Percentiles rank a stretch among this genome's conserved stretches.
Conservation (phyloP, 225 moss, liverwort and hornwort genomes). For the Pseudoscleropodium purum region DNA sequence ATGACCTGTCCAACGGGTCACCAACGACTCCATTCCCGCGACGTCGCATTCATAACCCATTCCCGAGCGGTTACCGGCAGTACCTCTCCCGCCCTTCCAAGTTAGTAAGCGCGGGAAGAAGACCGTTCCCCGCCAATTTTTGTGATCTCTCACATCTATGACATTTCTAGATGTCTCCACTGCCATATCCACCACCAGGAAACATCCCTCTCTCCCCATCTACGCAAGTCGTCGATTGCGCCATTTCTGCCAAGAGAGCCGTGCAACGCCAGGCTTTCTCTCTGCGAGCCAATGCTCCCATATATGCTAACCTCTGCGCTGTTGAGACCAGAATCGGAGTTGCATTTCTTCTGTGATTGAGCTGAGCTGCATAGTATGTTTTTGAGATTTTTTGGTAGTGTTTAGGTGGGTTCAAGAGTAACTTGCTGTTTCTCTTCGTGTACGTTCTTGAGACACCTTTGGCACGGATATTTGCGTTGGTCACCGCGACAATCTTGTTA, state of each 20-base stretch:
- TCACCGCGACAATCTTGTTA: no score
- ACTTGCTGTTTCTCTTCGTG: background rate
- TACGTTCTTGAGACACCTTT: background rate
- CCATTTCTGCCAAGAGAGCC: background rate
- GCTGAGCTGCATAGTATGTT: accelerated
- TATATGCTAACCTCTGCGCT: background rate
- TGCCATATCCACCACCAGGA: accelerated
- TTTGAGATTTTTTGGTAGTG: no score
- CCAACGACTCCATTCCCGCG: no score
- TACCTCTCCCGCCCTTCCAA: conserved; percentile 8
- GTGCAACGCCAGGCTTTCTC: background rate
- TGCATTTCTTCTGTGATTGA: accelerated
- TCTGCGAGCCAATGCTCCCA: background rate
- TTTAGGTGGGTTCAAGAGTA: background rate
- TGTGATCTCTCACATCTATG: background rate
- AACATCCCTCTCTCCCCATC: background rate
- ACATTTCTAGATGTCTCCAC: accelerated
- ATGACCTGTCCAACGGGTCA: background rate
- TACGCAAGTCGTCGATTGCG: background rate
- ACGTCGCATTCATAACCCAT: background rate
- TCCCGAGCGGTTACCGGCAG: background rate
- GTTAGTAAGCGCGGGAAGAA: conserved; percentile 14
- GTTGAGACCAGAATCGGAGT: accelerated
- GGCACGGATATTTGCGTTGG: no score
- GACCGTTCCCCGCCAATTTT: background rate